Evolutionary conservation across 1,139 yeast species (phyloP), one percentile per base, ranked within the genome.

Genomic region (Starmera stellimalicola): DNA sequence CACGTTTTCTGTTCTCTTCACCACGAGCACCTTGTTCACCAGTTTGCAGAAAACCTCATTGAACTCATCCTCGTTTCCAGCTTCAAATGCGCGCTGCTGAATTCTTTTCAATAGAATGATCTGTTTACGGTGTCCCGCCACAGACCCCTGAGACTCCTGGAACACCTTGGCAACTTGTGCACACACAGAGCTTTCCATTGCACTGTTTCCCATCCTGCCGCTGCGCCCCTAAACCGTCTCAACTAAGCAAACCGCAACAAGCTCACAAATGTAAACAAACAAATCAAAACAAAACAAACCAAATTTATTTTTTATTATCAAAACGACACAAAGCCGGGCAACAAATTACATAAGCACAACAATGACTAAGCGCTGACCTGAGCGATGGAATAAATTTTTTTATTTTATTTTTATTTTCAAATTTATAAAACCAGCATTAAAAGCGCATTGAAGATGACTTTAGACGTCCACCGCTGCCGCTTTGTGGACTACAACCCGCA

Each of bases 401-500:
- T n/a, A n/a, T n/a, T n/a, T n/a, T n/a, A n/a, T n/a, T n/a, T n/a
- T n/a, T n/a, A n/a, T n/a, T n/a, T n/a, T n/a, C n/a, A n/a, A n/a
- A n/a, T n/a, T n/a, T n/a, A n/a, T n/a, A n/a, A n/a, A n/a, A n/a
- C n/a, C n/a, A n/a, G n/a, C n/a, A n/a, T n/a, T n/a, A n/a, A n/a
- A n/a, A n/a, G n/a, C n/a, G n/a, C n/a, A n/a, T n/a, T n/a, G 16
- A 18, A 18, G 6, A 30, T 30, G 31, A 37, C 38, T 38, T 37
- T 81, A 82, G 80, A 81, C 54, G 72, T 91, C 47, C 97, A 91
- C 57, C 75, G 97, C 54, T 84, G 95, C 55, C 70, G 96, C 38
- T 91, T 91, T 59, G 88, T 88, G 57, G 95, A 88, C 56, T 83
- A 77, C 48, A 73, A 80, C 15, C 94, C 97, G 7, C 88, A 82